Evolutionary conservation across 202 grass and related monocot species (phyloP).

Genomic region (Tripidium arundinaceum): DNA sequence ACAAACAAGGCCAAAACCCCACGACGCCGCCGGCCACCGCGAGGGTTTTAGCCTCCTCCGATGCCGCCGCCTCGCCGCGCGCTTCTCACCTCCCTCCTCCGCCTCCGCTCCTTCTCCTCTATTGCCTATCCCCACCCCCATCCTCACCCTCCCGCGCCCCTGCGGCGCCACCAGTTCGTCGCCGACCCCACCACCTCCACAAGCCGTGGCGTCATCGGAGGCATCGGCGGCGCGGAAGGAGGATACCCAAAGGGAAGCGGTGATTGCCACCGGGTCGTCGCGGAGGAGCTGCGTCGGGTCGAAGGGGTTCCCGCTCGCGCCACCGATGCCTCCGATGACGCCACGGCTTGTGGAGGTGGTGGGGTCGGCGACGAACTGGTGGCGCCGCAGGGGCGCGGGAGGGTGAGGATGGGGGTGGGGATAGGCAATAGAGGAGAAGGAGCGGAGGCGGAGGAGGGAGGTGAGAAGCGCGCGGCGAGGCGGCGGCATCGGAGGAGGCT

Average conservation of each 20-base stretch:
- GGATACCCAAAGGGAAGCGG: slow-evolving; percentile 59
- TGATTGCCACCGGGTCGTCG: slow-evolving; percentile 80
- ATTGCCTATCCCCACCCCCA: slow-evolving; percentile 11
- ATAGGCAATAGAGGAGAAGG: too few relatives aligned
- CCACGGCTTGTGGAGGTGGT: slow-evolving; percentile 23
- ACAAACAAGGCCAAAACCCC: slow-evolving; percentile 26
- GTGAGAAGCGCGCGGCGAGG: too few relatives aligned
- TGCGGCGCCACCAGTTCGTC: slow-evolving; percentile 32
- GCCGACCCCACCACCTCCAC: slow-evolving; percentile 34
- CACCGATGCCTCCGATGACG: neutral
- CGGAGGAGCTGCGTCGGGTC: slow-evolving; percentile 73
- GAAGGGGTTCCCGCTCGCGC: slow-evolving; percentile 51
- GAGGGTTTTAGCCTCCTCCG: slow-evolving; percentile 47
- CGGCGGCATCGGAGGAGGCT: too few relatives aligned
- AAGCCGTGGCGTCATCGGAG: slow-evolving; percentile 5
- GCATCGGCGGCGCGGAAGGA: slow-evolving; percentile 34
- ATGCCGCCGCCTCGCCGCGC: slow-evolving; percentile 41
- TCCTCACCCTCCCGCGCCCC: neutral
- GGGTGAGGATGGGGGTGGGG: slow-evolving; percentile 56
- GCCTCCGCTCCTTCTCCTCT: slow-evolving; percentile 42
- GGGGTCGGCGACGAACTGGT: slow-evolving; percentile 37
- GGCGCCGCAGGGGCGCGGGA: slow-evolving; percentile 35
- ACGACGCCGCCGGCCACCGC: slow-evolving; percentile 28
- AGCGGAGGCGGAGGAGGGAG: too few relatives aligned
- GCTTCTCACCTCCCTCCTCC: slow-evolving; percentile 35